phyloP scores from a whole-genome alignment of 768 basidiomycete species.

The Mycena filopes region DNA sequence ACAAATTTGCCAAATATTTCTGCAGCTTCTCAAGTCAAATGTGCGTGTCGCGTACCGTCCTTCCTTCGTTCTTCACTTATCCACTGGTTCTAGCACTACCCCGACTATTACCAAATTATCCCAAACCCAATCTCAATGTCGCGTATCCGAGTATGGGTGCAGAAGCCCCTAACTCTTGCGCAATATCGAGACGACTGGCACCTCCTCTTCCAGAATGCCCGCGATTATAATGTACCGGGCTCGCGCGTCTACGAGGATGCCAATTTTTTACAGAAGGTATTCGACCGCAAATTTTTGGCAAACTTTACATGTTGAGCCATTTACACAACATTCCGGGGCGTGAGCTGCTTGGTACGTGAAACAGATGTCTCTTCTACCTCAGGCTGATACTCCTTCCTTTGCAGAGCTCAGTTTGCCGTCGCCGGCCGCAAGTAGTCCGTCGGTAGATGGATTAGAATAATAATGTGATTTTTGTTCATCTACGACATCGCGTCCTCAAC shows the following conservation, averaged over 20 bases:
- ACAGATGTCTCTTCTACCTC: background rate
- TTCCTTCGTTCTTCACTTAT: background rate
- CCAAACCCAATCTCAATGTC: background rate
- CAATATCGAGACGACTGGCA: too few species aligned
- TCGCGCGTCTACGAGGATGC: too few species aligned
- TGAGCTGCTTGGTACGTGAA: background rate
- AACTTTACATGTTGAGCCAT: background rate
- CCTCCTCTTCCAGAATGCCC: too few species aligned
- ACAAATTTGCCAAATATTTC: background rate
- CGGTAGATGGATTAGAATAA: background rate
- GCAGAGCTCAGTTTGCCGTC: background rate
- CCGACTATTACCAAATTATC: background rate
- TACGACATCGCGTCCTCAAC: background rate
- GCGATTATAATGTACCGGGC: too few species aligned
- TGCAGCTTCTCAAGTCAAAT: slow-evolving; percentile 2
- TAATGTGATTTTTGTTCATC: background rate
- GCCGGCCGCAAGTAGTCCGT: background rate
- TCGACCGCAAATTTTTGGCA: too few species aligned
- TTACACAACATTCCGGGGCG: background rate
- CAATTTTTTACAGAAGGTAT: too few species aligned
- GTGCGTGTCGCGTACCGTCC: background rate
- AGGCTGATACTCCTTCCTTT: background rate
- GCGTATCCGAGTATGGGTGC: too few species aligned
- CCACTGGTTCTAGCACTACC: background rate
- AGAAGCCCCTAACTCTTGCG: too few species aligned